Conservation (phyloP, 495 filamentous ascomycete species). For the Talaromyces borbonicus region DNA sequence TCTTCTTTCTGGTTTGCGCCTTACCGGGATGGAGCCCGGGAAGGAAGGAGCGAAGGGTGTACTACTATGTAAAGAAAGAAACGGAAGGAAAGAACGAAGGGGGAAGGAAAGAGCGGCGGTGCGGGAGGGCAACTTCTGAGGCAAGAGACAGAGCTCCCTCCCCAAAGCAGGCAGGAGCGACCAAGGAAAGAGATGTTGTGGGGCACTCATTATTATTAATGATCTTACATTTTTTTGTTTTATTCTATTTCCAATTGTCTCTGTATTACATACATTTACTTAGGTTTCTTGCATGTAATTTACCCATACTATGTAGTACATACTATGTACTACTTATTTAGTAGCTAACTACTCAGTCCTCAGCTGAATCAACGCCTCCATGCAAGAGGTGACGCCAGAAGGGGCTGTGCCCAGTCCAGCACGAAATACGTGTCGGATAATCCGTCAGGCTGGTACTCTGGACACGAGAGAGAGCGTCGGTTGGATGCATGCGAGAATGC, state of each 20-base stretch:
- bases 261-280: background rate
- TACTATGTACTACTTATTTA: too few species aligned
- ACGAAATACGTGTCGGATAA: too few species aligned
- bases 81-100: conserved; percentile 3
- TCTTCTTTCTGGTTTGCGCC: conserved; percentile 1
- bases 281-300: too few species aligned
- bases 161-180: background rate
- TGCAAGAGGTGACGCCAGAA: too few species aligned
- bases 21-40: background rate
- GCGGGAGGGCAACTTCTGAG: background rate
- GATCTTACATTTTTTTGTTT: conserved; percentile 1
- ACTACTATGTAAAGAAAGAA: background rate
- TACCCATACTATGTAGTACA: too few species aligned
- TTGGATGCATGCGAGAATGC: too few species aligned
- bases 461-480: too few species aligned
- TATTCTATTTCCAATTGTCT: background rate
- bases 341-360: too few species aligned
- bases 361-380: too few species aligned
- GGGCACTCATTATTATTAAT: too few species aligned
- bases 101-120: conserved; percentile 2
- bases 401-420: too few species aligned
- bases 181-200: background rate
- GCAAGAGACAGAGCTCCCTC: background rate
- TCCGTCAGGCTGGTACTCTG: too few species aligned
- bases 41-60: background rate